phyloP scores from a whole-genome alignment of 257 asterid genomes.

The Anisodus tanguticus region DNA sequence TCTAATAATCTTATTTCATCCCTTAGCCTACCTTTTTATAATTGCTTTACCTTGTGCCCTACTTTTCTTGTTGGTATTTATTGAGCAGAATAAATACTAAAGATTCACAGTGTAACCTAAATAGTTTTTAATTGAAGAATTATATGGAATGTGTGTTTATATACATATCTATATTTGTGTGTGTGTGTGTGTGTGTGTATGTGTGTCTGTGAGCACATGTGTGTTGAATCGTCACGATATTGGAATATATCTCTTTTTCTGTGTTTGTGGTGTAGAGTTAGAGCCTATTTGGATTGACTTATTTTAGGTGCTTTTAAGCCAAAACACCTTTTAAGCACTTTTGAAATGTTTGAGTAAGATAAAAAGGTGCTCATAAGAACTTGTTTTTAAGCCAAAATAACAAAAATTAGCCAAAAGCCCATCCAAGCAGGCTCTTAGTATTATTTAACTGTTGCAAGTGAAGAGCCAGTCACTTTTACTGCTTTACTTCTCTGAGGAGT shows the following conservation, averaged over 20 bases:
- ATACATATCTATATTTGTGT: not conserved
- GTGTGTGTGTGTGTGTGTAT: not conserved
- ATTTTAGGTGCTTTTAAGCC: no score
- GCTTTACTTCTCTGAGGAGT: not conserved
- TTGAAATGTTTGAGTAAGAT: no score
- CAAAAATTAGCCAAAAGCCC: no score
- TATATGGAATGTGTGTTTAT: not conserved
- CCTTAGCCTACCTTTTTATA: no score
- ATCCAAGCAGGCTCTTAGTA: not conserved
- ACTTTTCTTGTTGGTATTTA: no score
- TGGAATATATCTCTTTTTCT: not conserved
- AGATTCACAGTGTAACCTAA: not conserved
- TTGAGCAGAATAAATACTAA: not conserved
- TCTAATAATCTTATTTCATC: no score
- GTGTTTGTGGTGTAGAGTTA: not conserved
- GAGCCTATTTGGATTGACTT: no score
- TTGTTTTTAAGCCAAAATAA: no score
- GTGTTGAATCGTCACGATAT: not conserved
- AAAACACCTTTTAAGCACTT: no score
- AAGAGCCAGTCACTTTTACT: not conserved
- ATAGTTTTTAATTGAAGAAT: not conserved
- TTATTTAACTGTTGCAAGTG: not conserved
- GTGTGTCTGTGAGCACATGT: no score
- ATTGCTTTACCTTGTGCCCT: no score
- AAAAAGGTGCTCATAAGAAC: no score